Evolutionary conservation across 1,284 basidiomycete species (phyloP).

Genomic region (Moesziomyces aphidis): DNA sequence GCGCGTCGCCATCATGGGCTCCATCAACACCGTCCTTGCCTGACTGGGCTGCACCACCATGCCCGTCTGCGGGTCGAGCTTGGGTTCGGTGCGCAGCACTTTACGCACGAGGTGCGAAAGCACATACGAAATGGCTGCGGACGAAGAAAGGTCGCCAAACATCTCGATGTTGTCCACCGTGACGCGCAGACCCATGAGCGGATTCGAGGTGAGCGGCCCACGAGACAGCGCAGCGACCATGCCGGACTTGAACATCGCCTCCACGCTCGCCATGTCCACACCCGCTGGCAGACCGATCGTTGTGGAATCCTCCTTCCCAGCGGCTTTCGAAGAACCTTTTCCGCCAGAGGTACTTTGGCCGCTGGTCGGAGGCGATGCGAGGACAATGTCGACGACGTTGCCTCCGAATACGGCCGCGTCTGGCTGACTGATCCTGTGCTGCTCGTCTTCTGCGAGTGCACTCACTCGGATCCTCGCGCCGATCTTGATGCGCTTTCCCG

Average conservation of each 20-base stretch:
- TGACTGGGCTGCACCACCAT: not conserved
- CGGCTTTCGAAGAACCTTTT: not conserved
- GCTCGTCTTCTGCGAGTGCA: constrained; percentile 35
- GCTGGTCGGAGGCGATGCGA: constrained; percentile 4
- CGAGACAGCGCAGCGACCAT: constrained; percentile 55
- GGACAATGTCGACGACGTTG: constrained; percentile 49
- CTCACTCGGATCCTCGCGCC: constrained; percentile 42
- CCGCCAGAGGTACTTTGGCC: constrained; percentile 2
- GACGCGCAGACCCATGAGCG: constrained; percentile 52
- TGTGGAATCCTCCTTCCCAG: constrained; percentile 2
- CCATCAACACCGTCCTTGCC: constrained; percentile 56
- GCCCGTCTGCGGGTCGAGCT: constrained; percentile 12
- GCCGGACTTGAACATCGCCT: constrained; percentile 36
- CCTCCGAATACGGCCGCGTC: constrained; percentile 43
- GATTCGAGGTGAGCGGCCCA: constrained; percentile 61
- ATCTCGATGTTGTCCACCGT: constrained; percentile 37
- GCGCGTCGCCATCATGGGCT: constrained; percentile 63
- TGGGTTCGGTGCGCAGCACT: constrained; percentile 33
- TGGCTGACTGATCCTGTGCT: constrained; percentile 1
- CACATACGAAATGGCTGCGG: constrained; percentile 49
- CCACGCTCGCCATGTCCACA: constrained; percentile 30
- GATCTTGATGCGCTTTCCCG: constrained; percentile 55
- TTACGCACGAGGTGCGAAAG: constrained; percentile 48
- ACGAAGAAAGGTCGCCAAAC: constrained; percentile 53
- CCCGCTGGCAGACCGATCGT: constrained; percentile 8